These are phyloP conservation scores for Podospora australis DNA, from an alignment of 495 filamentous ascomycete genomes.

Conservation along the genomic window DNA sequence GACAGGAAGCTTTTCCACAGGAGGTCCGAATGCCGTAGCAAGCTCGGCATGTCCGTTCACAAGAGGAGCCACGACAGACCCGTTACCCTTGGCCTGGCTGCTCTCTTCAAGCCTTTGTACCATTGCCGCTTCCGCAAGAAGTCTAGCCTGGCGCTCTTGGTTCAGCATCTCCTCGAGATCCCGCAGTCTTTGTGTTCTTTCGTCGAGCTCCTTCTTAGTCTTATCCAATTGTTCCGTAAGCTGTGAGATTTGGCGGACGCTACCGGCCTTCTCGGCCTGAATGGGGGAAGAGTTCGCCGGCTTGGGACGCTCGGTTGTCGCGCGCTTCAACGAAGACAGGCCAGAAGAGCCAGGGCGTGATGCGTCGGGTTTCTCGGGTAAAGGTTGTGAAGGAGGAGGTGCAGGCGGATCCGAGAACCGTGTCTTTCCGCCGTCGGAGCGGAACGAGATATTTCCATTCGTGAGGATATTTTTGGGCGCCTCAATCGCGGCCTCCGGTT, in stretches of 20 bases:
- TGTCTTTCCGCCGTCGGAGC: slow-evolving; percentile 51
- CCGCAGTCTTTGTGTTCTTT: slow-evolving; percentile 67
- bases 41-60: slow-evolving; percentile 29
- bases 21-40: slow-evolving; percentile 34
- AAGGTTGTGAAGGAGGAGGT: slow-evolving; percentile 83
- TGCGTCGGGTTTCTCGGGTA: slow-evolving; percentile 83
- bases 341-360: slow-evolving; percentile 40
- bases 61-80: slow-evolving; percentile 19
- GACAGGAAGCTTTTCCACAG: slow-evolving; percentile 25
- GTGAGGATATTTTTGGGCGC: slow-evolving; percentile 35
- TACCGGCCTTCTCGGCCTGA: slow-evolving; percentile 50
- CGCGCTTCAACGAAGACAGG: slow-evolving; percentile 58
- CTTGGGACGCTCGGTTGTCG: slow-evolving; percentile 68
- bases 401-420: slow-evolving; percentile 85
- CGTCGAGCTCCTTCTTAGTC: slow-evolving; percentile 76
- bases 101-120: slow-evolving; percentile 58
- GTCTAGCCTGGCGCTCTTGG: slow-evolving; percentile 73
- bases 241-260: slow-evolving; percentile 64
- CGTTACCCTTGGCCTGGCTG: slow-evolving; percentile 32
- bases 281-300: slow-evolving; percentile 53
- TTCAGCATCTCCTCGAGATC: slow-evolving; percentile 73
- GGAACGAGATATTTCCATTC: slow-evolving; percentile 42
- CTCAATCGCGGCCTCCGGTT: slow-evolving; percentile 39
- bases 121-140: slow-evolving; percentile 75
- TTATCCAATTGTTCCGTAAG: slow-evolving; percentile 75